Evolutionary conservation across 257 asterid species (phyloP), one percentile per base, ranked within the genome.

Genomic region (Linaria vulgaris): DNA sequence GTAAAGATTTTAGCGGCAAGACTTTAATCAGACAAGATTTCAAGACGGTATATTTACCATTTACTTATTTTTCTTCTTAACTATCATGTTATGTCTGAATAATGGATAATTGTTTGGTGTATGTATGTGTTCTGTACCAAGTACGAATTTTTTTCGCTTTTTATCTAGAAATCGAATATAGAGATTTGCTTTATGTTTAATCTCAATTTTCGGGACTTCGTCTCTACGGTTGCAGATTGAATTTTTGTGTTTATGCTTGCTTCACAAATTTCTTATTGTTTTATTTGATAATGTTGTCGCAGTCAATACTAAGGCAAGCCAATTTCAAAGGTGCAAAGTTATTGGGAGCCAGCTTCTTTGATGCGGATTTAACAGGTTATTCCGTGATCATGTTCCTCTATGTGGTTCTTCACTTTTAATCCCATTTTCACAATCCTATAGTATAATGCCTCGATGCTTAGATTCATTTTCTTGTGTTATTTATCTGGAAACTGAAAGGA

Each of bases 311-410:
- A 52, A 83, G 99, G 80, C 99, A 89, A 82, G 87, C 95, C 50
- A 89, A 92, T 67, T 89, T 89, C 74, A 87, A 87, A 80, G 97
- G 97, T 37, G 96, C 97, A n/a, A 85, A 83, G 59, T 78, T 92
- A 66, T 30, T 89, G 22, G 99, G 97, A 56, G 96, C 97, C 70
- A 92, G 99, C 85, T 92, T 89, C 85, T 92, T 92, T 66, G 99
- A 89, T 80, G 96, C 99, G 46, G 99, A 92, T 87, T 78, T 92
- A 71, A 92, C 99, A 70, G 97, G 97, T 88, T 57, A 12, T 61
- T 37, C 25, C 7, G 0, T 46, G 44, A 24, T 47, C 20, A 12
- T 17, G 12, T 39, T 71, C 61, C n/a, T 46, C 10, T 8, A 27
- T 37, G 13, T 67, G 46, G 39, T 66, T 66, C 39, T 71, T 47